Evolutionary conservation across 1,284 basidiomycete species (phyloP), one percentile per base, ranked within the genome.

Genomic region (Entoloma clypeatum): DNA sequence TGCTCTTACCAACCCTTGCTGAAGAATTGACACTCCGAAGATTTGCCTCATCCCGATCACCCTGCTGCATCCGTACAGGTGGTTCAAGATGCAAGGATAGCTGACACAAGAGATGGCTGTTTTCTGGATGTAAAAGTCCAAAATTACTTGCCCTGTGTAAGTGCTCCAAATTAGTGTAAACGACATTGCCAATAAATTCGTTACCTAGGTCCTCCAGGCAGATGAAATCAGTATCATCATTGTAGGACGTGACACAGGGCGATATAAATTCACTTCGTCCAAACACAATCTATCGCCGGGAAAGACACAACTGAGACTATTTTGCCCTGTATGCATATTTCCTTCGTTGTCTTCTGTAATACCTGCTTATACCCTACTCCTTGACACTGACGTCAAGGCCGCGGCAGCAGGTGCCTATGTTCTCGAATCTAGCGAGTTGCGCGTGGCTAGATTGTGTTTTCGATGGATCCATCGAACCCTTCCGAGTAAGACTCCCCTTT

Each of bases 131-230:
- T 81, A 5, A 64, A 63, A 2, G 61, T 91, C 21, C 60, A 62
- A 26, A 92, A 89, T 55, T 61, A 64, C 32, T 57, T 93, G 16
- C 86, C 87, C 39, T 88, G 85, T 51, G 89, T 91, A 62, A 58
- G 80, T 65, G 2, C 10, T 3, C 24, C 10, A 45, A 35, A 29
- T 31, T 22, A 43, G 29, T 22, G 21, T 23, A 26, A 33, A 8
- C 11, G 36, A 13, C 29, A 6, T 40, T 41, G 23, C 32, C 24
- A 19, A 37, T 40, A 34, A 46, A 28, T 51, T 30, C 9, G 31
- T 29, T 43, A 48, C 19, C 42, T n/a, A 77, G 82, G 57, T 64
- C 7, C 35, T 86, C 10, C 60, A 70, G 3, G 58, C 72, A 13
- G 73, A 77, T 39, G 69, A 76, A 57, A 60, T 85, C 21, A 63